Evolutionary conservation across 768 basidiomycete species (phyloP).

Genomic region (Rubroboletus pulcherrimus): DNA sequence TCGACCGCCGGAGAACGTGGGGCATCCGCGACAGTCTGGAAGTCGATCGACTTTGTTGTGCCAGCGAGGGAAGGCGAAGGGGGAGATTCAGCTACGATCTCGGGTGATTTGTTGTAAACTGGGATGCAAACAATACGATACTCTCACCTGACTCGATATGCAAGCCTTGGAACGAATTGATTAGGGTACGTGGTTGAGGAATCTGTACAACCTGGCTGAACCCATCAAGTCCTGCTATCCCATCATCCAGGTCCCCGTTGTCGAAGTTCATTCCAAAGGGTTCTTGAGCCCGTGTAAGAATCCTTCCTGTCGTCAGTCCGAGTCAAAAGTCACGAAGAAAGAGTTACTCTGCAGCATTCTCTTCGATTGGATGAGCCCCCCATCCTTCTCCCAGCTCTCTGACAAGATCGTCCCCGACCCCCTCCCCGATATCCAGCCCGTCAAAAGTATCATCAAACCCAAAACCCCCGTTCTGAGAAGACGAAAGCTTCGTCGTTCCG

Average conservation of each 20-base stretch:
- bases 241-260: conserved; percentile 26
- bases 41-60: conserved; percentile 2
- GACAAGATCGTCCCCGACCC: conserved; percentile 70
- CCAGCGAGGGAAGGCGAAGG: conserved; percentile 1
- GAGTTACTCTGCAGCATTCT: conserved; percentile 14
- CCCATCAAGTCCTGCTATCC: conserved; percentile 8
- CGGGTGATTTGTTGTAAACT: not conserved
- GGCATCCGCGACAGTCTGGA: not conserved
- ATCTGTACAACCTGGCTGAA: not conserved
- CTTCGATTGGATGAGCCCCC: conserved; percentile 33
- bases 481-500: conserved; percentile 38
- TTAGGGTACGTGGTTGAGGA: not conserved
- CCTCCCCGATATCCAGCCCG: conserved; percentile 53
- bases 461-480: conserved; percentile 53
- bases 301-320: conserved; percentile 14
- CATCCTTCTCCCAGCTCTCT: conserved; percentile 72
- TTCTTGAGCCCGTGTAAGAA: conserved; percentile 17
- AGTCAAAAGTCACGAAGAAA: not conserved
- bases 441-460: conserved; percentile 55
- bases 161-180: not conserved
- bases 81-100: conserved; percentile 2
- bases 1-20: conserved; percentile 4
- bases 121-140: not conserved
- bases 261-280: conserved; percentile 14
- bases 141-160: conserved; percentile 7